A percentile compares a stretch with the other conserved stretches of the same genome.
These are phyloP conservation scores for Strigomonas galati DNA, from an alignment of 208 protist genomes.

Conservation along the genomic window DNA sequence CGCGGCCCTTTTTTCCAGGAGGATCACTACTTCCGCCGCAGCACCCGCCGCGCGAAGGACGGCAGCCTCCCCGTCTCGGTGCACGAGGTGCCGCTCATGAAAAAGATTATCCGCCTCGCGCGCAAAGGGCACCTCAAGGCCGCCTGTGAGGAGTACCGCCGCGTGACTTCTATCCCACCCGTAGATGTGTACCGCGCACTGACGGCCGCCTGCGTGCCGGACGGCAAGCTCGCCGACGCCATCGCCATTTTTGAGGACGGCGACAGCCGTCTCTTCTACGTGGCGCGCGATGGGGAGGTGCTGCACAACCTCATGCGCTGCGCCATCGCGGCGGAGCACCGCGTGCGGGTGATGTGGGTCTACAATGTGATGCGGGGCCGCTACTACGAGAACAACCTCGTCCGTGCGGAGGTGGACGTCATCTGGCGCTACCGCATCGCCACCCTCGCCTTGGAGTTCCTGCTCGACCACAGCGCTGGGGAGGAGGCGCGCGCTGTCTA, in stretches of 20 bases:
- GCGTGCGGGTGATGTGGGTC: constrained; percentile 87
- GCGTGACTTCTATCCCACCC: constrained; percentile 79
- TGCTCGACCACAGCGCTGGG: constrained; percentile 62
- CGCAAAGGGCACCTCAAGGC: constrained; percentile 76
- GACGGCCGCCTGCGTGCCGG: constrained; percentile 76
- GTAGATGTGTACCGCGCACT: constrained; percentile 85
- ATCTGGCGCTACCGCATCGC: constrained; percentile 85
- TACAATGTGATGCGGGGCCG: constrained; percentile 85
- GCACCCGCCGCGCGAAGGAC: constrained; percentile 38
- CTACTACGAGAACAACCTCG: constrained; percentile 83
- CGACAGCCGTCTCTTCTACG: constrained; percentile 76
- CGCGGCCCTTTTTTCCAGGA: constrained; percentile 89
- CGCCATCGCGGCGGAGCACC: constrained; percentile 73
- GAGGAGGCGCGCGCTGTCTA: constrained; percentile 77
- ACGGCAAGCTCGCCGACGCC: constrained; percentile 74
- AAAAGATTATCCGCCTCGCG: constrained; percentile 75
- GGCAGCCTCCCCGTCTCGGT: constrained; percentile 32
- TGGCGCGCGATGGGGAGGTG: constrained; percentile 82
- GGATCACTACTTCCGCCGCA: constrained; percentile 85
- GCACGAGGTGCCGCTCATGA: constrained; percentile 74
- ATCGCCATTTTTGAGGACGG: constrained; percentile 89
- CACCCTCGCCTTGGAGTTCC: constrained; percentile 55
- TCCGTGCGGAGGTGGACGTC: constrained; percentile 70
- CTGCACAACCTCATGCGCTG: constrained; percentile 80
- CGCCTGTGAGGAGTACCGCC: constrained; percentile 86